Evolutionary conservation across 2,329 filamentous ascomycete species (phyloP), one percentile per base, ranked within the genome.

Genomic region (Ophioceras dolichostomum): DNA sequence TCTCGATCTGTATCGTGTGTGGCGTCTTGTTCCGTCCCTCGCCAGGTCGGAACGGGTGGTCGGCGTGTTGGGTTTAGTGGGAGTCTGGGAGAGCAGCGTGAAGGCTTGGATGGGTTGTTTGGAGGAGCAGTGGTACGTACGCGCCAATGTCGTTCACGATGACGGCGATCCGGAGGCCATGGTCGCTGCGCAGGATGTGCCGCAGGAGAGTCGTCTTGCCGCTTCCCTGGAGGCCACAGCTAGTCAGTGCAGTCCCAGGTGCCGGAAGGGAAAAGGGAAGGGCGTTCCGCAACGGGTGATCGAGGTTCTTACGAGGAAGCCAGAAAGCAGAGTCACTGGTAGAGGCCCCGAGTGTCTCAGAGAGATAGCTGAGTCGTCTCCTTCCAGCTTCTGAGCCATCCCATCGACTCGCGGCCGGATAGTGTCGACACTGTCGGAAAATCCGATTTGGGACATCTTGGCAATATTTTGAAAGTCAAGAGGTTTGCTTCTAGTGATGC

Each of bases 81-180:
- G 21, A 22, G 19, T 7, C 10, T 13, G 20, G 2, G 10, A 34
- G 30, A 32, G 17, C n/a, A n/a, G n/a, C n/a, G n/a, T n/a, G 21
- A 10, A 22, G 20, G 17, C 21, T 4, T 8, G 19, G 28, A 21
- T 4, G 18, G 6, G 10, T 14, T 14, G 16, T 24, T 8, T 17
- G 4, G 10, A n/a, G n/a, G 33, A 10, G 17, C 13, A 9, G 22
- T n/a, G n/a, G 13, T 10, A 55, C 64, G 45, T 35, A 70, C 67
- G 67, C 65, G 42, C 72, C 73, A 57, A 84, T 82, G 41, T 84
- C 80, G 45, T 85, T 84, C 27, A 85, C 79, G 17, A 84, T 79
- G 12, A 84, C 73, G 1, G 78, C 80, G 40, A 85, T 81, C 2
- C 70, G 67, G 8, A 83, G 62, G 1, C 78, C 76, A 54, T 84